phyloP scores from a whole-genome alignment of 495 filamentous ascomycete genomes.

The Bryoglossum gracile region DNA sequence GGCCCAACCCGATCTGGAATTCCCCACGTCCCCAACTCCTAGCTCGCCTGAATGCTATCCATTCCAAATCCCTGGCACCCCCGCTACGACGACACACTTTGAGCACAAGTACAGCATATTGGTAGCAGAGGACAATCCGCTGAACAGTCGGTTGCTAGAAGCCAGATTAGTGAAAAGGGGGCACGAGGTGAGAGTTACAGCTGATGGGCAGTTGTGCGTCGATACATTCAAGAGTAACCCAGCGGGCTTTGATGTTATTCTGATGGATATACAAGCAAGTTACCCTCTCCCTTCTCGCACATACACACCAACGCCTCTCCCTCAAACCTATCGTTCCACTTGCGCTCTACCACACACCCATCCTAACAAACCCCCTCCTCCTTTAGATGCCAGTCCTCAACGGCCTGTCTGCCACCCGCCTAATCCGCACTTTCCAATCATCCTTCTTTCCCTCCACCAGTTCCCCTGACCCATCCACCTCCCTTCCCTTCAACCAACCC shows the following conservation, averaged over 20 bases:
- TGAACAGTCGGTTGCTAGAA: slow-evolving; percentile 78
- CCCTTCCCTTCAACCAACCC: too few species aligned
- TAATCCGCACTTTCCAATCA: slow-evolving; percentile 67
- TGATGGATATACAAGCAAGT: slow-evolving; percentile 81
- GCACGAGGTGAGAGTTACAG: slow-evolving; percentile 60
- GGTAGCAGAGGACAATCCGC: slow-evolving; percentile 84
- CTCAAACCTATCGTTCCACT: too few species aligned
- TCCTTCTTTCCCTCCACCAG: slow-evolving; percentile 36
- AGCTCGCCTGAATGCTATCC: background rate
- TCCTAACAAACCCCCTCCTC: too few species aligned
- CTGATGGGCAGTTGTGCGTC: slow-evolving; percentile 81
- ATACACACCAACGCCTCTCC: too few species aligned
- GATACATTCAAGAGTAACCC: slow-evolving; percentile 52
- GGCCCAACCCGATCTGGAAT: too few species aligned
- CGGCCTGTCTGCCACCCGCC: slow-evolving; percentile 66
- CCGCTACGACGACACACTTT: background rate
- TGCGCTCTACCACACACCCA: too few species aligned
- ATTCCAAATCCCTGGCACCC: slow-evolving; percentile 7
- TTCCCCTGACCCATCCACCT: too few species aligned
- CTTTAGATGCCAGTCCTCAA: slow-evolving; percentile 78
- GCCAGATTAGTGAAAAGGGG: slow-evolving; percentile 75
- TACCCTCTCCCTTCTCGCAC: slow-evolving; percentile 48
- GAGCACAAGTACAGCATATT: slow-evolving; percentile 50
- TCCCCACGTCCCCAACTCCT: too few species aligned
- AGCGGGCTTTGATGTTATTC: slow-evolving; percentile 61